Percentiles rank a stretch among this genome's conserved stretches.
Evolutionary conservation across 768 basidiomycete species (phyloP).

Genomic region (Termitomyces sp.): DNA sequence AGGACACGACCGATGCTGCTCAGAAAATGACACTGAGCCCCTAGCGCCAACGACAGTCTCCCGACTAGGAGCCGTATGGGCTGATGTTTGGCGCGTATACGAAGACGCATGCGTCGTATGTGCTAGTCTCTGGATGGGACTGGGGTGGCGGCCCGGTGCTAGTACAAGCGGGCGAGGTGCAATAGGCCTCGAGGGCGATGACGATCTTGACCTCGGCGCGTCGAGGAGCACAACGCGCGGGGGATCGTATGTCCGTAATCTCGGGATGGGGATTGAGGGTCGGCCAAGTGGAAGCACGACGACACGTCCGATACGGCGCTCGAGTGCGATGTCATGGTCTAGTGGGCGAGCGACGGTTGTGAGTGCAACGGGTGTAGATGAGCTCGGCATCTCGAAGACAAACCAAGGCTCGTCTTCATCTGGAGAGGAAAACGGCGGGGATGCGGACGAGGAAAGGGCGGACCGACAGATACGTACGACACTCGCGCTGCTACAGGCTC

Average conservation of each 20-base stretch:
- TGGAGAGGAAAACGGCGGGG: conserved; percentile 6
- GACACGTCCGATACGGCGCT: conserved; percentile 28
- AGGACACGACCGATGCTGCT: conserved; percentile 30
- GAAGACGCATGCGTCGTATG: conserved; percentile 83
- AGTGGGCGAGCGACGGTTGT: conserved; percentile 31
- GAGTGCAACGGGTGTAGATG: conserved; percentile 25
- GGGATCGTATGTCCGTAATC: conserved; percentile 39
- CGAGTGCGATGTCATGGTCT: conserved; percentile 49
- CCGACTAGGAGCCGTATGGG: conserved; percentile 48
- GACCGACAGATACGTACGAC: conserved; percentile 39
- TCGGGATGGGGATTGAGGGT: conserved; percentile 73
- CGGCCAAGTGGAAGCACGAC: conserved; percentile 27
- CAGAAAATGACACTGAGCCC: background rate
- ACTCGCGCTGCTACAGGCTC: conserved; percentile 58
- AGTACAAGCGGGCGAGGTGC: conserved; percentile 46
- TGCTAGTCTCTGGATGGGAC: conserved; percentile 81
- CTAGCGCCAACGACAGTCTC: conserved; percentile 19
- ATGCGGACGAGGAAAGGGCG: conserved; percentile 20
- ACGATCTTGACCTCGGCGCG: conserved; percentile 41
- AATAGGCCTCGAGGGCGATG: conserved; percentile 61
- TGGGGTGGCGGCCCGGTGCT: conserved; percentile 56
- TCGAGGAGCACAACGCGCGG: background rate
- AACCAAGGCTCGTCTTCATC: background rate
- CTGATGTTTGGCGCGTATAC: conserved; percentile 76
- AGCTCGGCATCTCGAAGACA: background rate